Base-by-base conservation (phyloP, 371 early-diverging fungal species). In the Lichtheimia corymbifera region DNA sequence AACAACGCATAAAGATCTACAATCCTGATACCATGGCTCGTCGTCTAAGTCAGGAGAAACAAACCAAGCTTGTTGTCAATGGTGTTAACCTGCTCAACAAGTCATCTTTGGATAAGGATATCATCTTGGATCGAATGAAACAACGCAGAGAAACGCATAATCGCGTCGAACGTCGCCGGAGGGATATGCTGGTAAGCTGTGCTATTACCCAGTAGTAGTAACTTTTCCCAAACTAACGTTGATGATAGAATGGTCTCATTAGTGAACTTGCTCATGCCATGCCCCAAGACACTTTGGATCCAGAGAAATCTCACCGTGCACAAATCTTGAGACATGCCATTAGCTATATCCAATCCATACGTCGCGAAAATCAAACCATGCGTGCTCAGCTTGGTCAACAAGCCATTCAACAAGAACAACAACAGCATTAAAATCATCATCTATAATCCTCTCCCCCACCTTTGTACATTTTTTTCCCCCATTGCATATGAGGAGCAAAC, bases 61-160 rank as follows among this genome's bases (percentile, higher is more conserved):
- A 53, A 41, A 55, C 61, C 55, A 61, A 60, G 27, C 52, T 65
- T 22, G 35, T 64, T 41, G 76, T 83, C 35, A 77, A 78, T 66
- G 84, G 84, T 18, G 77, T 84, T 52, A 84, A 84, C 53, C 73
- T 84, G 30, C 71, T 84, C 47, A 84, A 84, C 61, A 80, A 74
- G 53, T 66, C 72, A 40, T 76, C 76, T 57, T 57, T 84, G 25
- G 84, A 83, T 51, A 79, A 74, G 61, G 72, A 79, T 58, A 82
- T 80, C 3, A 76, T 79, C 14, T 71, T 79, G 58, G 72, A 82
- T 62, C 74, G 83, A 30, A 68, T 84, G 47, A 77, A 73, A 55
- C 73, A 81, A 55, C 71, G 83, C 35, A 73, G 77, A 59, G 77
- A 82, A 55, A 82, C 80, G 30, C 85, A 84, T 59, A 83, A 83